Evolutionary conservation across 331 rosid species (phyloP), one percentile per base, ranked within the genome.

Genomic region (Malus hybrid): DNA sequence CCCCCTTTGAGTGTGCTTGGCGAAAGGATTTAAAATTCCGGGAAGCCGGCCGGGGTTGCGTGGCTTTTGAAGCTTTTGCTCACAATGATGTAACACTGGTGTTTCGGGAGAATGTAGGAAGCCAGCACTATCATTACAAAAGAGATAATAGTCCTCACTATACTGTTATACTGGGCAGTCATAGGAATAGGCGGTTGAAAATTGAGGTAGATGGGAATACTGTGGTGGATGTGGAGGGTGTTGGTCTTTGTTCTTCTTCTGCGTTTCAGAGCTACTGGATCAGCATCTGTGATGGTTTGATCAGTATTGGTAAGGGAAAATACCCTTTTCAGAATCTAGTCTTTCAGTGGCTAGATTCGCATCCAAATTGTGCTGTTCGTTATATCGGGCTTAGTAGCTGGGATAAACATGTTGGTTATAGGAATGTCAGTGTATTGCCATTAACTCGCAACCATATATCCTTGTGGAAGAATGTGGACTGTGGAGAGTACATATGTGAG

Each of bases 1-100:
- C 99, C 18, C 99, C 97, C 10, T 92, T 94, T 7, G 95, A 92
- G 95, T 94, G 99, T 55, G 92, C 92, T 26, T 94, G 99, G 99
- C 84, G 84, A n/a, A 88, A 86, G 80, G 99, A 90, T 77, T 84
- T 92, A 82, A 89, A 86, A 57, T 94, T 94, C 83, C 75, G 89
- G 39, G 96, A 94, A 89, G 89, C 97, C 1, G 99, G 99, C 3
- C 76, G 99, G 26, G 99, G 99, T 5, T 94, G 99, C 39, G 96
- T 94, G 77, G 89, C 90, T 28, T 94, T 94, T 39, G 99, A 92
- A 80, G 99, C 99, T 56, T 88, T 83, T 30, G 99, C 97, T 16
- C 85, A 90, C 82, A 94, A 94, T 30, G 99, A 94, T 74, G 91
- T 94, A 7, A 94, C 99, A 0, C 74, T 94, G 85, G 96, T 94